phyloP scores from a whole-genome alignment of 345 rosid genomes.

The Pistacia vera region DNA sequence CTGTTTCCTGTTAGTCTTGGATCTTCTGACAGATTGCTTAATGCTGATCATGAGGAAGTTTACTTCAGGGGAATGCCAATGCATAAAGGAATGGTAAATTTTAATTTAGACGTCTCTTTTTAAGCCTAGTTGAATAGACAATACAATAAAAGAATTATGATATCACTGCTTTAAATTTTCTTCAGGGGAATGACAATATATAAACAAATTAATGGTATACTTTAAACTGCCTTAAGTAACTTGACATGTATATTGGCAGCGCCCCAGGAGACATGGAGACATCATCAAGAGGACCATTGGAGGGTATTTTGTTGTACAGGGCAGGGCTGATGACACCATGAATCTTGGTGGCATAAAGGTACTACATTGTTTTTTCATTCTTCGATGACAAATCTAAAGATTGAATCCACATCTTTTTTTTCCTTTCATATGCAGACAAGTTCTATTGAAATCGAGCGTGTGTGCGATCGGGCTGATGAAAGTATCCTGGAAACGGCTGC shows the following conservation, averaged over 20 bases:
- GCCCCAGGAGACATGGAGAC: slow-evolving; percentile 91
- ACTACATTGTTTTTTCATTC: not conserved
- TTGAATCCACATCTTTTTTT: too few species aligned
- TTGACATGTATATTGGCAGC: slow-evolving; percentile 38
- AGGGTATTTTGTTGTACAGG: slow-evolving; percentile 71
- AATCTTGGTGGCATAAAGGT: slow-evolving; percentile 98
- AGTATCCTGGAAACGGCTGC: slow-evolving; percentile 83
- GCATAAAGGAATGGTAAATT: slow-evolving; percentile 57
- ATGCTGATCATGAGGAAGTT: slow-evolving; percentile 73
- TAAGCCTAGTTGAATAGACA: too few species aligned
- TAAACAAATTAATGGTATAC: slow-evolving; percentile 58
- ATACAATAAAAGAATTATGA: too few species aligned
- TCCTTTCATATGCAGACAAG: slow-evolving; percentile 57
- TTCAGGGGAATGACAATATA: slow-evolving; percentile 80
- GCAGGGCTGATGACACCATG: slow-evolving; percentile 98
- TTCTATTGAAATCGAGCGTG: slow-evolving; percentile 86
- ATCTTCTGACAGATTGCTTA: slow-evolving; percentile 75
- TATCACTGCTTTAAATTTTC: not conserved
- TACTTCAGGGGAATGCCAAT: slow-evolving; percentile 88
- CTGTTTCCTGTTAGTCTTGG: slow-evolving; percentile 71
- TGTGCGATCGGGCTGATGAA: slow-evolving; percentile 73
- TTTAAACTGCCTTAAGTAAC: slow-evolving; percentile 3
- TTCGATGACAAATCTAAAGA: too few species aligned
- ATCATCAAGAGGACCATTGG: slow-evolving; percentile 68
- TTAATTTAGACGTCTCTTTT: too few species aligned